Conservation (phyloP, 2,329 filamentous ascomycete species). For the Albophoma yamanashiensis region DNA sequence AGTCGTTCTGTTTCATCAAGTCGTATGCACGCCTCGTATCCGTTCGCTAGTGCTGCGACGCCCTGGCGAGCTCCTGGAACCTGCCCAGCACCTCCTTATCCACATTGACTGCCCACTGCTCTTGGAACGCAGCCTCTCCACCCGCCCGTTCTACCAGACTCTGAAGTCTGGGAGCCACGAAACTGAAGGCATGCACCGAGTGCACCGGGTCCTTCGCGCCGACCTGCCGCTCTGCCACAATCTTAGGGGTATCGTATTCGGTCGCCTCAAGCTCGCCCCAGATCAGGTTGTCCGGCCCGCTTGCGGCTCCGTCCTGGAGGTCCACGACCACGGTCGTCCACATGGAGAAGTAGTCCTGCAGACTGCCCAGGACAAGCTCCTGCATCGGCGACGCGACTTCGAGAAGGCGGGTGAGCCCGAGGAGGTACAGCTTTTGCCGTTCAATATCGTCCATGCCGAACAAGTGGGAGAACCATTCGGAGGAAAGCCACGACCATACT, state of each 20-base stretch:
- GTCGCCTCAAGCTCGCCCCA: constrained; percentile 28
- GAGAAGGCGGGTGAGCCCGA: constrained; percentile 62
- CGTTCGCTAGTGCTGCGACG: not conserved
- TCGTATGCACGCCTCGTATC: not conserved
- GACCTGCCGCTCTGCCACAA: constrained; percentile 40
- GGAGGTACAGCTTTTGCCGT: constrained; percentile 59
- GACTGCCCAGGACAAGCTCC: constrained; percentile 44
- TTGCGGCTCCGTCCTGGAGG: constrained; percentile 48
- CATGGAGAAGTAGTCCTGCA: constrained; percentile 66
- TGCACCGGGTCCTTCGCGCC: constrained; percentile 55
- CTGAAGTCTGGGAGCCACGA: constrained; percentile 52
- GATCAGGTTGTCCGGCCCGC: constrained; percentile 41
- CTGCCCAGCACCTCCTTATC: constrained; percentile 59
- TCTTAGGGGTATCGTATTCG: constrained; percentile 48
- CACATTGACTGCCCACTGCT: constrained; percentile 62
- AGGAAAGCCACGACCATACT: constrained; percentile 48
- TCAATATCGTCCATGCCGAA: constrained; percentile 56
- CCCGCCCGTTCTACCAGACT: constrained; percentile 48
- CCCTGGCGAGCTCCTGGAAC: constrained; percentile 34
- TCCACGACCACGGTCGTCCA: constrained; percentile 64
- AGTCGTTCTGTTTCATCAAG: not conserved
- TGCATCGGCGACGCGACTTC: constrained; percentile 50
- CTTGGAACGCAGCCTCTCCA: constrained; percentile 55
- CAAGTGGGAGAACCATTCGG: constrained; percentile 59
- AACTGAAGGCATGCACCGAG: constrained; percentile 51